phyloP scores from a whole-genome alignment of 2,329 filamentous ascomycete species.

The Fusarium anguioides region DNA sequence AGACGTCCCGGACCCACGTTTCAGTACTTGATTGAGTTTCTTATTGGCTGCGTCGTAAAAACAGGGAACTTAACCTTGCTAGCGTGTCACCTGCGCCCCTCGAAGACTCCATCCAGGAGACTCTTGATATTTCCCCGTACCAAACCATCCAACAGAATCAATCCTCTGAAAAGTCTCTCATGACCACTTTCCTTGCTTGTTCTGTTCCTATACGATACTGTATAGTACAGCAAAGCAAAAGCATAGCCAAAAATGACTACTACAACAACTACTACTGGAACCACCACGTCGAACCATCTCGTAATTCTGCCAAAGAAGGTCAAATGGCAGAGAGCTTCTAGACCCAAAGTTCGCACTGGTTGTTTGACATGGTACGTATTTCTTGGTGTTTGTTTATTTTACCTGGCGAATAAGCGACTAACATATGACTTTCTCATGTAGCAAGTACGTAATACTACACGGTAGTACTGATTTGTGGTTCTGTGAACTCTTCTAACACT shows the following conservation, averaged over 20 bases:
- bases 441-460: constrained; percentile 1
- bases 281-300: neutral
- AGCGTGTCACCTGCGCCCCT: constrained; percentile 12
- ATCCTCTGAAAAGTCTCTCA: neutral
- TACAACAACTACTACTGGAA: neutral
- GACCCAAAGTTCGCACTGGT: constrained; percentile 36
- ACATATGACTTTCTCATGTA: neutral
- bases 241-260: neutral
- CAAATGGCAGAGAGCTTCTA: constrained; percentile 29
- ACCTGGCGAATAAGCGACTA: neutral
- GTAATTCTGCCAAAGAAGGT: constrained; percentile 13
- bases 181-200: neutral
- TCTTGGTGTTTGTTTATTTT: neutral
- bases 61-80: neutral
- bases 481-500: neutral
- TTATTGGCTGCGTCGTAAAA: constrained; percentile 22
- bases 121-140: constrained; percentile 5
- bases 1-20: neutral
- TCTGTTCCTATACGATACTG: neutral
- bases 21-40: accelerated
- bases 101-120: neutral
- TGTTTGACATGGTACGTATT: constrained; percentile 38
- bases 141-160: constrained; percentile 17
- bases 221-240: neutral
- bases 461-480: neutral